Conservation (phyloP, 163 green algal genomes). For the Chlorella variabilis region DNA sequence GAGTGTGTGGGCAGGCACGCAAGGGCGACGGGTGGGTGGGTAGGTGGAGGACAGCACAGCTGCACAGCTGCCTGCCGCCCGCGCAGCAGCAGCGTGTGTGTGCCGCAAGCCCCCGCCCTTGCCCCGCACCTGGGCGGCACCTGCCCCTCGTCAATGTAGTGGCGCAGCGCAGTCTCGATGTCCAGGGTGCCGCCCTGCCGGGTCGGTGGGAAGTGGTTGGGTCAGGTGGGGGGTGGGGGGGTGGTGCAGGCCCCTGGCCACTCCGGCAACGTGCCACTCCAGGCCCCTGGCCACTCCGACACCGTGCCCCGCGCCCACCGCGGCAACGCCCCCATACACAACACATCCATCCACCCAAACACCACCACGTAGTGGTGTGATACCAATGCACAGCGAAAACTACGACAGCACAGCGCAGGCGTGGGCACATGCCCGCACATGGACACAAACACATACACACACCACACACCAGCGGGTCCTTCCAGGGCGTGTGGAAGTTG, state of each 20-base stretch:
- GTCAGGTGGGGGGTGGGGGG: neutral
- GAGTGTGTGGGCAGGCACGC: neutral
- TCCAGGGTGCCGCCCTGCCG: constrained; percentile 29
- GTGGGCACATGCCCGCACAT: too few relatives aligned
- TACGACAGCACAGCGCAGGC: neutral
- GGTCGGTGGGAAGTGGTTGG: neutral
- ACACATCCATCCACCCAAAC: neutral
- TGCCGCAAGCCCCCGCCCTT: too few relatives aligned
- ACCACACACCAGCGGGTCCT: constrained; percentile 31
- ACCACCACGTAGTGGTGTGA: too few relatives aligned
- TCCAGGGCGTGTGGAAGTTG: constrained; percentile 40
- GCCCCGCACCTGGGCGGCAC: constrained; percentile 15
- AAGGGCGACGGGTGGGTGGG: too few relatives aligned
- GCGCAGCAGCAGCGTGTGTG: too few relatives aligned
- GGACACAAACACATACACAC: neutral
- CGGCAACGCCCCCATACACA: neutral
- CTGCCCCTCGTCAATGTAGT: constrained; percentile 4
- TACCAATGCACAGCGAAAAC: neutral
- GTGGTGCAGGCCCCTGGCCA: too few relatives aligned
- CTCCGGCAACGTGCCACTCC: too few relatives aligned
- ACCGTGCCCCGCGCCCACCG: neutral
- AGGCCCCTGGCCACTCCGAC: too few relatives aligned
- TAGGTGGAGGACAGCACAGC: too few relatives aligned
- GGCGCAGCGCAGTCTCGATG: constrained; percentile 8
- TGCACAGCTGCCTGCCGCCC: too few relatives aligned